Evolutionary conservation across 2,329 filamentous ascomycete species (phyloP), one percentile per base, ranked within the genome.

Genomic region (Trichoderma oligosporum): DNA sequence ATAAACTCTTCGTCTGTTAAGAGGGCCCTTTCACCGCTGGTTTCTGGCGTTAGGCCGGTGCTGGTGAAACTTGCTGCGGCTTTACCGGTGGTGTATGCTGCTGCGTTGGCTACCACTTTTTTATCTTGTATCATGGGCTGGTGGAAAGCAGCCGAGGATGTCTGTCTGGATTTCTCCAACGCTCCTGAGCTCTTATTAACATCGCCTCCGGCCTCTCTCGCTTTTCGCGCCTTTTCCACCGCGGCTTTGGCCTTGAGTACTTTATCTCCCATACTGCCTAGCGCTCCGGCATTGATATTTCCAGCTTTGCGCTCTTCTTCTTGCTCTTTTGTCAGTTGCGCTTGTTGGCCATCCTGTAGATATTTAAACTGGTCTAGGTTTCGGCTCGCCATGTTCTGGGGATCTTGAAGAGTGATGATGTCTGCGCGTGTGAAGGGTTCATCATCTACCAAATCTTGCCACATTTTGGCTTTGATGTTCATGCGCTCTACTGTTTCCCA

Each of bases 401-500:
- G 94, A 70, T 99, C 94, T 70, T 99, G 95, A 8, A 99, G 77
- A 0, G 91, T 97, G 67, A 99, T 96, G 60, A 99, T 93, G 72
- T 99, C 94, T 65, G 89, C 89, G 61, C 94, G 83, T 27, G 83
- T 83, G 67, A 99, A 99, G 59, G 91, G 88, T 61, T 85, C 81
- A 65, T 99, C 93, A 66, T 88, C 90, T 7, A 97, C 82, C 41
- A 99, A 75, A 73, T 99, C 94, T 63, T 80, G 82, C 94, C 94
- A 99, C 76, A 95, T 88, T 81, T 97, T 97, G 48, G 91, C 82
- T 77, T 97, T 97, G 73, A 99, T 87, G 71, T 99, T 99, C 76
- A 99, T 83, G 65, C 89, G 83, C 73, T 97, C 90, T 35, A 99
- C 84, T 1, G 95, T 99, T 67, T 99, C 95, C 83, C 88, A 97